A percentile compares a stretch with the other conserved stretches of the same genome.
Evolutionary conservation across 331 rosid genomes (phyloP).

Genomic region (Rhamnella rubrinervis): DNA sequence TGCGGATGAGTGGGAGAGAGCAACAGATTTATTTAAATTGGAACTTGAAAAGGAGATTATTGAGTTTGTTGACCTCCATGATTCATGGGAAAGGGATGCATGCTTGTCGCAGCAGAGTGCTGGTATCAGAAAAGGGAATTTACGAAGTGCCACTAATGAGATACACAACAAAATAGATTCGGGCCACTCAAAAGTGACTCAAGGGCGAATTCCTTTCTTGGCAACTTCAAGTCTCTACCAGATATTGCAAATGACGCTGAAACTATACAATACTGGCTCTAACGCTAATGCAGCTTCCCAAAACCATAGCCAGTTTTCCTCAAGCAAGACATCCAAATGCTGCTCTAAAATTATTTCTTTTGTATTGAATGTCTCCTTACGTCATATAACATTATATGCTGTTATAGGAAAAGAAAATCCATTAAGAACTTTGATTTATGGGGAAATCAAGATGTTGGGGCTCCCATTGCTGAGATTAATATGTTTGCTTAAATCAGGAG

Average conservation of each 20-base stretch:
- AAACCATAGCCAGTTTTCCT: conserved; percentile 28
- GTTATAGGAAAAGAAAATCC: conserved; percentile 26
- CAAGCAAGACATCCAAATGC: conserved; percentile 22
- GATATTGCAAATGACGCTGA: conserved; percentile 31
- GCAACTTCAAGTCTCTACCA: conserved; percentile 34
- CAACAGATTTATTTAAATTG: conserved; percentile 24
- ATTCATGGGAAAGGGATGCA: conserved; percentile 26
- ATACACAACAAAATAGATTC: conserved; percentile 17
- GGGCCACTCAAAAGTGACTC: conserved; percentile 23
- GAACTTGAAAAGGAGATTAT: conserved; percentile 40
- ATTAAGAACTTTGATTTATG: conserved; percentile 34
- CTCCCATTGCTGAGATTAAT: conserved; percentile 32
- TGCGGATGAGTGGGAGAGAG: conserved; percentile 39
- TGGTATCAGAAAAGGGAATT: conserved; percentile 29
- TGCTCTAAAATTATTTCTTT: conserved; percentile 28
- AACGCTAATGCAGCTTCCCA: conserved; percentile 20
- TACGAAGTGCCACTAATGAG: conserved; percentile 13
- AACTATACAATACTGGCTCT: conserved; percentile 22
- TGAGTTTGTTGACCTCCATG: conserved; percentile 26
- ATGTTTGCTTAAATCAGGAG: conserved; percentile 19
- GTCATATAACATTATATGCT: conserved; percentile 30
- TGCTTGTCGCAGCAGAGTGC: conserved; percentile 22
- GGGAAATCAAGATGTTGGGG: conserved; percentile 34
- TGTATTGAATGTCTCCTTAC: conserved; percentile 24
- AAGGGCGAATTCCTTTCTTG: conserved; percentile 32